A percentile compares a stretch with the other conserved stretches of the same genome.
These are phyloP conservation scores for Phylloporus sp. DNA, from an alignment of 768 basidiomycete genomes.

Conservation along the genomic window DNA sequence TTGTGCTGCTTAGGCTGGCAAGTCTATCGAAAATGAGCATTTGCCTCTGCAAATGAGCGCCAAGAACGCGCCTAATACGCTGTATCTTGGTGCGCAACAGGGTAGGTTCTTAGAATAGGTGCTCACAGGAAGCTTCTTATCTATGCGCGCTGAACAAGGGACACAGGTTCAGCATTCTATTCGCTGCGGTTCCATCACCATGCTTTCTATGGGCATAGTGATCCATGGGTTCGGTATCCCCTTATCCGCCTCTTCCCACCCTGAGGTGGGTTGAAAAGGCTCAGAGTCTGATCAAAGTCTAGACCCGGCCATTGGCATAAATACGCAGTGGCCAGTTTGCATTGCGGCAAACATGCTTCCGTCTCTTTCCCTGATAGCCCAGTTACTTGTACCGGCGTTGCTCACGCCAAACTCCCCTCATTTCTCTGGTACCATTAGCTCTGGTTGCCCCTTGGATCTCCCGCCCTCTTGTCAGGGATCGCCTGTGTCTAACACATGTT, in stretches of 20 bases:
- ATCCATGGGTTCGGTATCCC: not conserved
- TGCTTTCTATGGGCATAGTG: not conserved
- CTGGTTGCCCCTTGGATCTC: slow-evolving; percentile 50
- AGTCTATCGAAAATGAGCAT: too few relatives aligned
- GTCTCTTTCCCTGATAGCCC: slow-evolving; percentile 19
- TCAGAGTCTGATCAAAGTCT: not conserved
- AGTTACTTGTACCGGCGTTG: slow-evolving; percentile 19
- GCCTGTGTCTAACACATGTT: slow-evolving; percentile 50
- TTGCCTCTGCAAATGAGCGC: not conserved
- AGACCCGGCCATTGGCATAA: not conserved
- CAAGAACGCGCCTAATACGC: not conserved
- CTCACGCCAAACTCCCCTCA: slow-evolving; percentile 18
- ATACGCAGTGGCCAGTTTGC: not conserved
- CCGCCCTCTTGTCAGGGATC: slow-evolving; percentile 53
- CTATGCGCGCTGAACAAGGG: not conserved
- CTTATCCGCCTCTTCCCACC: not conserved
- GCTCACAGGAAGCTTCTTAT: not conserved
- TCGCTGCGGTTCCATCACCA: not conserved
- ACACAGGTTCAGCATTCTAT: not conserved
- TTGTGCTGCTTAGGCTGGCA: too few relatives aligned
- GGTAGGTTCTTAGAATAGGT: too few relatives aligned
- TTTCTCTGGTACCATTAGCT: slow-evolving; percentile 36
- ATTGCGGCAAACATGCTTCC: slow-evolving; percentile 12
- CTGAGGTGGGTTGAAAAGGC: not conserved
- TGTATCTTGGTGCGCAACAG: not conserved